Base-by-base conservation (phyloP, 192 early-diverging fungal genomes). In the Gonapodya sp. region DNA sequence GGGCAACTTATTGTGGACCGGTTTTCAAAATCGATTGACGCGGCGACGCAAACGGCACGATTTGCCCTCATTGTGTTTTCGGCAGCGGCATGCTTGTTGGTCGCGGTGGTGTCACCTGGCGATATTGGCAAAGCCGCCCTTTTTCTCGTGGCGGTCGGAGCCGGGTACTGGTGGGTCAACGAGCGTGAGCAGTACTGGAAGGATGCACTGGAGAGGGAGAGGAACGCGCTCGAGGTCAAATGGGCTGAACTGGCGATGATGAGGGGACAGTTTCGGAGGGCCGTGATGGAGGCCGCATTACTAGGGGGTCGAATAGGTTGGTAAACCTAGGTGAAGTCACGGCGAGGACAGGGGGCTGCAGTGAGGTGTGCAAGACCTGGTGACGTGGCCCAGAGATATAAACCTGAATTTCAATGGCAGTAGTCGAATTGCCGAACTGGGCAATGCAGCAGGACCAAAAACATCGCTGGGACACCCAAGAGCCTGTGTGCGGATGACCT, bases 191-290 rank as follows among this genome's bases (percentile, higher is more conserved):
- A 24, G 8, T 64, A 64, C 24, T 64, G 46, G 46, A 64, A 64
- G 46, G 46, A 64, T 16, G 46, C 46, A 8, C 46, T 64, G 46
- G 46, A 64, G 24, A 64, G 24, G 46, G 46, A 64, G 46, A 64
- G 46, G 24, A 64, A 64, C 8, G 24, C 46, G 8, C 46, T 64
- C 8, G 46, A 64, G 46, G 46, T 24, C 8, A 64, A 64, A 24
- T 64, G 46, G 46, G 46, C 8, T 16, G 46, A 64, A 24, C 46
- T 64, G 46, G 46, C 46, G 46, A 24, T 8, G 8, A 64, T 64
- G 46, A 64, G 46, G 46, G 46, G 46, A 64, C 46, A 64, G 46
- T 64, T 64, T 64, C 46, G 46, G 24, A 64, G 46, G 46, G 46
- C 46, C 24, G 46, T 64, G 8, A 64, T 64, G 46, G 46, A 64